phyloP scores from a whole-genome alignment of 1,284 basidiomycete genomes.

The Cryptococcus sp. region DNA sequence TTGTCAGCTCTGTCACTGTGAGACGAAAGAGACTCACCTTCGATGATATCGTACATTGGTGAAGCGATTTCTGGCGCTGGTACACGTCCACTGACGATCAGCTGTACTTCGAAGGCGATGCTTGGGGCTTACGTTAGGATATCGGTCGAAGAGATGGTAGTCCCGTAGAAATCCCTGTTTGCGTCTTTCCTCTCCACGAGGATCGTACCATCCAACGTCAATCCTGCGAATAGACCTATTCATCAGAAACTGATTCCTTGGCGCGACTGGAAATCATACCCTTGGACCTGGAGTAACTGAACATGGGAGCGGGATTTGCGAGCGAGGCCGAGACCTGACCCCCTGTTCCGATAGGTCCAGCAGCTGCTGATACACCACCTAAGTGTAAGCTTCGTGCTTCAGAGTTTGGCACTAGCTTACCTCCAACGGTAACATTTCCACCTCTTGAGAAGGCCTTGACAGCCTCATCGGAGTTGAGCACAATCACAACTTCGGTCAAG shows the following conservation, averaged over 20 bases:
- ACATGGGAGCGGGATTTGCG: conserved; percentile 92
- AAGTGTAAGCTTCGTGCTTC: background rate
- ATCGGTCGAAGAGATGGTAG: conserved; percentile 79
- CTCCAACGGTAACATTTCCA: conserved; percentile 92
- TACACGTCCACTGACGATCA: conserved; percentile 63
- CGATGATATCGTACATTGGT: conserved; percentile 89
- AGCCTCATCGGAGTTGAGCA: conserved; percentile 94
- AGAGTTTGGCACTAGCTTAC: conserved; percentile 21
- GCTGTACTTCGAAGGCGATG: background rate
- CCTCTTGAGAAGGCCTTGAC: conserved; percentile 91
- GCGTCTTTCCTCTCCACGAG: conserved; percentile 94
- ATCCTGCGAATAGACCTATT: conserved; percentile 88
- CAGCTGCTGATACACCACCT: conserved; percentile 75
- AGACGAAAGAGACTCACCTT: conserved; percentile 61
- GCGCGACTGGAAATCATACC: conserved; percentile 59
- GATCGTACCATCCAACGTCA: conserved; percentile 91
- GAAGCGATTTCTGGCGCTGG: conserved; percentile 95
- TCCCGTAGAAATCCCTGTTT: conserved; percentile 93
- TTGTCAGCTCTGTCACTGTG: background rate
- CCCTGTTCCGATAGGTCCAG: conserved; percentile 92
- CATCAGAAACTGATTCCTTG: conserved; percentile 1
- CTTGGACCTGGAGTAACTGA: conserved; percentile 92
- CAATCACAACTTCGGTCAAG: conserved; percentile 63
- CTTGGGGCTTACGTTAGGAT: conserved; percentile 58
- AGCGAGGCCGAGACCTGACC: conserved; percentile 82